phyloP scores from a whole-genome alignment of 2,329 filamentous ascomycete genomes.

The Trichoderma guizhouense region DNA sequence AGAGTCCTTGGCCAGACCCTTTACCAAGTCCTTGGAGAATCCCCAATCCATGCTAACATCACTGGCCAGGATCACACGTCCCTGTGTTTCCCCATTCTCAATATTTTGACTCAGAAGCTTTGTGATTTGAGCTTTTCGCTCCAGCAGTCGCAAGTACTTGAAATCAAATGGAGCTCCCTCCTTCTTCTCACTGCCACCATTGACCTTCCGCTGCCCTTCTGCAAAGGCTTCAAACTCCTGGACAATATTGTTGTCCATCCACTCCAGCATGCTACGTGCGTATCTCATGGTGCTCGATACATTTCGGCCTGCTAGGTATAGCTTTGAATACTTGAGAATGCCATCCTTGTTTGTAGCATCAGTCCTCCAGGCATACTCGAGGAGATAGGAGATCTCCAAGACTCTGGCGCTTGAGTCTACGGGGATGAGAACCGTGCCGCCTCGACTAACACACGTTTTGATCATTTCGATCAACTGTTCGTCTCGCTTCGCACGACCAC shows the following conservation, averaged over 20 bases:
- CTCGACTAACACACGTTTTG: conserved; percentile 70
- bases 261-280: conserved; percentile 93
- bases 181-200: conserved; percentile 48
- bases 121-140: conserved; percentile 76
- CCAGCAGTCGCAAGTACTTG: conserved; percentile 76
- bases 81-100: conserved; percentile 43
- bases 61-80: conserved; percentile 83
- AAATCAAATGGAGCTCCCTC: conserved; percentile 82
- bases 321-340: conserved; percentile 50
- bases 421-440: conserved; percentile 88
- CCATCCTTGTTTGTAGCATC: conserved; percentile 54
- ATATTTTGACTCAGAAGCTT: conserved; percentile 55
- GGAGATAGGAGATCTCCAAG: conserved; percentile 82
- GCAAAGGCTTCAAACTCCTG: conserved; percentile 80
- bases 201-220: conserved; percentile 47
- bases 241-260: conserved; percentile 97
- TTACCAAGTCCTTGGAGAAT: conserved; percentile 79
- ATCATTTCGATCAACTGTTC: conserved; percentile 82
- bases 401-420: conserved; percentile 95
- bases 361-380: conserved; percentile 87
- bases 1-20: conserved; percentile 68
- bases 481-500: conserved; percentile 76
- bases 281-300: conserved; percentile 86
- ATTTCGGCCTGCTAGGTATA: conserved; percentile 84
- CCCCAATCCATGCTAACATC: conserved; percentile 93